Percentiles rank a stretch among this genome's conserved stretches.
Evolutionary conservation across 2,329 filamentous ascomycete species (phyloP).

Genomic region (Colletotrichum shisoi): DNA sequence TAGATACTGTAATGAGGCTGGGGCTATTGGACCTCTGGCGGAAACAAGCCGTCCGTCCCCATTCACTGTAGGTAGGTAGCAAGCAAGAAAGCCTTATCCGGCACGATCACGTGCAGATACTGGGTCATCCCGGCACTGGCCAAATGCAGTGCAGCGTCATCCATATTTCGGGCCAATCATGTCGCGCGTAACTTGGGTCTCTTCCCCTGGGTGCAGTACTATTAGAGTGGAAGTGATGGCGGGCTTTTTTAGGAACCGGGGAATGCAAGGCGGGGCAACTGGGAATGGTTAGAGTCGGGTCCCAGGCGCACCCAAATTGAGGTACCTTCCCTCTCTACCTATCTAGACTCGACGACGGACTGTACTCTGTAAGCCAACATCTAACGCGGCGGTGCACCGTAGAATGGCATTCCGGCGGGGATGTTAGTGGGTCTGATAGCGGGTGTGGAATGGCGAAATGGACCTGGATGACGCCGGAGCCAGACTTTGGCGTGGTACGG

Average conservation of each 20-base stretch:
- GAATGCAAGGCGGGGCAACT: constrained; percentile 10
- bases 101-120: constrained; percentile 26
- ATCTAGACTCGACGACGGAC: too few relatives aligned
- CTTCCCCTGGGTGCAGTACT: background rate
- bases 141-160: constrained; percentile 9
- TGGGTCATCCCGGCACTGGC: background rate
- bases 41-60: constrained; percentile 6
- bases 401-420: background rate
- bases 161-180: constrained; percentile 17
- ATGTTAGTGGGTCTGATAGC: background rate
- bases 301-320: background rate
- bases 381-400: background rate
- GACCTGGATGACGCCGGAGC: constrained; percentile 10
- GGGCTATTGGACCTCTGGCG: background rate
- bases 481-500: constrained; percentile 7
- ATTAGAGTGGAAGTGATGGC: background rate
- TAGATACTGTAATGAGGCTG: background rate
- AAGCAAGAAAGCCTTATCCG: constrained; percentile 20
- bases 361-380: too few relatives aligned
- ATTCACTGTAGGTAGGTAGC: background rate
- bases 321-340: background rate
- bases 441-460: constrained; percentile 7
- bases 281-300: constrained; percentile 16
- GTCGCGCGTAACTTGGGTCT: background rate
- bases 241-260: constrained; percentile 16